Percentiles rank a stretch among this genome's conserved stretches.
phyloP scores from a whole-genome alignment of 768 basidiomycete species.

The Lentinula edodes region DNA sequence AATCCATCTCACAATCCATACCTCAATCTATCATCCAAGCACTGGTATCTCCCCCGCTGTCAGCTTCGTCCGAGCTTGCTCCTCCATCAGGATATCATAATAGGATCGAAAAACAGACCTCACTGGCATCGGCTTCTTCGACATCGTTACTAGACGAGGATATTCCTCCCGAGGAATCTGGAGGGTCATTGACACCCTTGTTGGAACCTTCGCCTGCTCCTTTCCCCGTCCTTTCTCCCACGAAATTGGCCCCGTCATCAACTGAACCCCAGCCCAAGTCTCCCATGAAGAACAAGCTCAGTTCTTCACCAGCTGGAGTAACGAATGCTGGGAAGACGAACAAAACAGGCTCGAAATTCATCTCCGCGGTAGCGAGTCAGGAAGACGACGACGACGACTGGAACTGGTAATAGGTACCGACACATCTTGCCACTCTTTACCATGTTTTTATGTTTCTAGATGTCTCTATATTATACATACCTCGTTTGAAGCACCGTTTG shows the following conservation, averaged over 20 bases:
- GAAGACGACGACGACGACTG: conserved; percentile 9
- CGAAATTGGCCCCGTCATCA: background rate
- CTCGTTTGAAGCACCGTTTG: background rate
- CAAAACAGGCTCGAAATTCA: background rate
- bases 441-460: background rate
- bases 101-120: conserved; percentile 6
- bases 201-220: background rate
- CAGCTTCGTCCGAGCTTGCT: conserved; percentile 18
- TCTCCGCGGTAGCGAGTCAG: background rate
- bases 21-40: conserved; percentile 39
- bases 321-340: background rate
- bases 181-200: background rate
- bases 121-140: conserved; percentile 13
- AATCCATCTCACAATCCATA: conserved; percentile 12
- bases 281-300: background rate
- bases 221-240: conserved; percentile 1
- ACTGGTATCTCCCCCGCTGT: conserved; percentile 30
- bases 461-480: background rate
- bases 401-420: conserved; percentile 3
- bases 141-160: conserved; percentile 10
- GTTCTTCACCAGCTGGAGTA: background rate
- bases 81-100: conserved; percentile 14
- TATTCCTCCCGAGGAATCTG: background rate
- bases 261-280: conserved; percentile 2
- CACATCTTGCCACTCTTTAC: background rate